Evolutionary conservation across 192 early-diverging fungal species (phyloP).

Genomic region (Coemansia furcata): DNA sequence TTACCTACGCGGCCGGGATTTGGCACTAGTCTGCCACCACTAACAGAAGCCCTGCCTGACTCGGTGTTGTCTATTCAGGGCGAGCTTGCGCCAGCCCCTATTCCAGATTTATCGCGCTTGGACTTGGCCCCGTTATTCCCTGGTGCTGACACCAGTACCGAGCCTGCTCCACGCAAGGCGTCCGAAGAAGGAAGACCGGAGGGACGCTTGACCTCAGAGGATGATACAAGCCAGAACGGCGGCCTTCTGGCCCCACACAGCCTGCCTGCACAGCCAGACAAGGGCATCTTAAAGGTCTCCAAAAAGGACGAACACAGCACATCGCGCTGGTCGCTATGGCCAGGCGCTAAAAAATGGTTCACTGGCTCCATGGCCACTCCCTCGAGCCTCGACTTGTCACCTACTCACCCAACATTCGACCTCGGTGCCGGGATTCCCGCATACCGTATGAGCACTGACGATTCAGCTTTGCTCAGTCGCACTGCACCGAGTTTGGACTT

Average conservation of each 20-base stretch:
- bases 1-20: constrained; percentile 15
- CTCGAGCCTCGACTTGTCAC: constrained; percentile 7
- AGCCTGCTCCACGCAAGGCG: not conserved
- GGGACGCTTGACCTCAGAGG: not conserved
- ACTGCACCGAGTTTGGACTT: constrained; percentile 51
- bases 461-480: constrained; percentile 12
- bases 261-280: constrained; percentile 23
- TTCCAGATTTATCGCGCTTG: constrained; percentile 10
- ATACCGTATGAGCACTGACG: constrained; percentile 8
- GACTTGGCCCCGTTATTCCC: constrained; percentile 45
- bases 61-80: not conserved
- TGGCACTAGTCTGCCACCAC: not conserved
- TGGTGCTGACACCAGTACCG: not conserved
- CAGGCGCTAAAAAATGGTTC: constrained; percentile 49
- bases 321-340: constrained; percentile 48
- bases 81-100: not conserved
- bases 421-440: constrained; percentile 47
- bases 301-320: constrained; percentile 25
- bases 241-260: not conserved
- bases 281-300: constrained; percentile 47
- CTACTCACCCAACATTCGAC: constrained; percentile 34
- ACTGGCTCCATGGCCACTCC: constrained; percentile 16
- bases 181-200: not conserved
- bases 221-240: not conserved
- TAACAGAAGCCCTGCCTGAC: not conserved